A percentile compares a stretch with the other conserved stretches of the same genome.
Conservation (phyloP, 192 early-diverging fungal species). For the Backusella mclennaniae region DNA sequence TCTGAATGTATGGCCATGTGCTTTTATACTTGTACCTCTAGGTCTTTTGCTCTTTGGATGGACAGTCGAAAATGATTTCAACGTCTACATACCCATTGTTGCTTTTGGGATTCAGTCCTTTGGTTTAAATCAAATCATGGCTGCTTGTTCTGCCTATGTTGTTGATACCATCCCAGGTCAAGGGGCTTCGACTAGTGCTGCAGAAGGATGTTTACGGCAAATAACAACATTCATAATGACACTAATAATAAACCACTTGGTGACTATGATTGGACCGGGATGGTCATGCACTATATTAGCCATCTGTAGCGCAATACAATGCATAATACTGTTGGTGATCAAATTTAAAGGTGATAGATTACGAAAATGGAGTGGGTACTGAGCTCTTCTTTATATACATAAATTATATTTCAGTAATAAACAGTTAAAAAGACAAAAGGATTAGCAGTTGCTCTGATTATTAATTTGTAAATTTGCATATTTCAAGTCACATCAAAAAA, state of each 20-base stretch:
- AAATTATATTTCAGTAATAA: too few species aligned
- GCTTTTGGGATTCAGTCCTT: conserved; percentile 47
- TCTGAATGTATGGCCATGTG: conserved; percentile 39
- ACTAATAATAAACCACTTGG: conserved; percentile 37
- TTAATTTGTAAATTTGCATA: too few species aligned
- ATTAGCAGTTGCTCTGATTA: too few species aligned
- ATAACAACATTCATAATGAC: conserved; percentile 41
- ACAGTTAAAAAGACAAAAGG: too few species aligned
- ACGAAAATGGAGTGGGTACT: too few species aligned
- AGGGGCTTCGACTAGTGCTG: conserved; percentile 45
- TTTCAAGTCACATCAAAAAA: too few species aligned
- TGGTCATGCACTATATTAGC: too few species aligned
- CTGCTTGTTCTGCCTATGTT: conserved; percentile 41
- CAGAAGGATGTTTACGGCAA: conserved; percentile 43
- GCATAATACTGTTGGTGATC: too few species aligned
- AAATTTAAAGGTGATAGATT: too few species aligned
- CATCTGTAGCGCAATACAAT: too few species aligned
- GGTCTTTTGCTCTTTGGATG: conserved; percentile 50
- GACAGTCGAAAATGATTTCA: conserved; percentile 34
- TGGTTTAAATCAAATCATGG: conserved; percentile 46
- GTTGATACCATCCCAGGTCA: conserved; percentile 47
- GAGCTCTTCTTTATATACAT: too few species aligned
- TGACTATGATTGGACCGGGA: conserved; percentile 41
- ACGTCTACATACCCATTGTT: conserved; percentile 38
- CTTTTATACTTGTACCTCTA: conserved; percentile 39